These are phyloP conservation scores for Rhizopogon salebrosus DNA, from an alignment of 768 basidiomycete genomes.

Conservation along the genomic window DNA sequence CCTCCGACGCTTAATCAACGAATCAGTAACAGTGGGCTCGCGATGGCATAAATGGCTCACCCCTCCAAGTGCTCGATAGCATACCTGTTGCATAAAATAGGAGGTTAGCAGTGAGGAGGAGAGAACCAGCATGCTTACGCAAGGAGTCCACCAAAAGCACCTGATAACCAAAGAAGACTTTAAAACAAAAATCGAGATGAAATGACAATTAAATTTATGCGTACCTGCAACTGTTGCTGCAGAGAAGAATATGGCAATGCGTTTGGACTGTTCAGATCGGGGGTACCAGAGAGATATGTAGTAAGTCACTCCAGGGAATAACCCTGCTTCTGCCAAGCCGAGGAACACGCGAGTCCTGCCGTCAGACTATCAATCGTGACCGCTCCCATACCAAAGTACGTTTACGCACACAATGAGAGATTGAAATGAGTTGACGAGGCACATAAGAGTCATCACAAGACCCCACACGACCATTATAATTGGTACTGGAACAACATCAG, in stretches of 20 bases:
- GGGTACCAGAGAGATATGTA: slow-evolving; percentile 58
- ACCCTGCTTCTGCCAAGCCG: slow-evolving; percentile 43
- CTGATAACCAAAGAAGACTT: slow-evolving; percentile 9
- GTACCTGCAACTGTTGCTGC: slow-evolving; percentile 51
- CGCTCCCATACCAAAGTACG: not conserved
- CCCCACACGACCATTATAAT: slow-evolving; percentile 36
- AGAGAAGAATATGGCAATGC: slow-evolving; percentile 61
- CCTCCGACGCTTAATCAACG: slow-evolving; percentile 13
- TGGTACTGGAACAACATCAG: slow-evolving; percentile 27
- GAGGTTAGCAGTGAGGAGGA: not conserved
- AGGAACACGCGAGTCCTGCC: slow-evolving; percentile 36
- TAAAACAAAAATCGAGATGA: not conserved
- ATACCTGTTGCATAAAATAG: slow-evolving; percentile 20
- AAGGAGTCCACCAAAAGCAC: slow-evolving; percentile 43
- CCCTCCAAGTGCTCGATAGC: slow-evolving; percentile 30
- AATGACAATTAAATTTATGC: not conserved
- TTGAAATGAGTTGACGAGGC: slow-evolving; percentile 29
- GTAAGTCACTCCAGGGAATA: slow-evolving; percentile 37
- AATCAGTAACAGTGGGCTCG: not conserved
- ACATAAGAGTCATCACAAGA: slow-evolving; percentile 34
- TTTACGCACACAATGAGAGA: slow-evolving; percentile 26
- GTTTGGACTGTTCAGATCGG: slow-evolving; percentile 48
- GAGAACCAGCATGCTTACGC: slow-evolving; percentile 28
- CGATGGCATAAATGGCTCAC: slow-evolving; percentile 8
- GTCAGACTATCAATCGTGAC: not conserved